phyloP scores from a whole-genome alignment of 2,329 filamentous ascomycete genomes.

The Aquanectria penicillioides region DNA sequence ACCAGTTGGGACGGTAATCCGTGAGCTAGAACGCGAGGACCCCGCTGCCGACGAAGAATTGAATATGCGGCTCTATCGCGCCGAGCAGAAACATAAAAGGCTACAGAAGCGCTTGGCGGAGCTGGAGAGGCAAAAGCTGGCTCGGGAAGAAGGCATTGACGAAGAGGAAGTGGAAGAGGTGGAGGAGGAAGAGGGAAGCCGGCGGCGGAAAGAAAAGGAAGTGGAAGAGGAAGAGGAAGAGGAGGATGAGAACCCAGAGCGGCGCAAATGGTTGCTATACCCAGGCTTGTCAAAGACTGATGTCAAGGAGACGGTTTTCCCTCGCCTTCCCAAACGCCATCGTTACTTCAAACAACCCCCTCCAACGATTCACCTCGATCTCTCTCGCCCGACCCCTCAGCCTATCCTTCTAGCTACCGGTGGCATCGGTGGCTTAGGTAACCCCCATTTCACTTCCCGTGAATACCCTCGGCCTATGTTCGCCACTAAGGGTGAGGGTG shows the following conservation, averaged over 20 bases:
- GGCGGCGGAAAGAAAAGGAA: slow-evolving; percentile 27
- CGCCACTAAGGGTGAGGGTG: slow-evolving; percentile 85
- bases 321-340: slow-evolving; percentile 61
- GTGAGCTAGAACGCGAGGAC: slow-evolving; percentile 83
- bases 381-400: slow-evolving; percentile 79
- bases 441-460: slow-evolving; percentile 89
- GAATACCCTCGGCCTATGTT: slow-evolving; percentile 82
- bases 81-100: slow-evolving; percentile 46
- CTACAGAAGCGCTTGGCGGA: slow-evolving; percentile 48
- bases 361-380: slow-evolving; percentile 77
- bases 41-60: slow-evolving; percentile 74
- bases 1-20: slow-evolving; percentile 89
- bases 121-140: slow-evolving; percentile 39
- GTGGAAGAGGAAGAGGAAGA: slow-evolving; percentile 49
- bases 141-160: slow-evolving; percentile 13
- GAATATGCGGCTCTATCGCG: slow-evolving; percentile 45
- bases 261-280: slow-evolving; percentile 87
- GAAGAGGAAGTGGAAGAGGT: slow-evolving; percentile 31
- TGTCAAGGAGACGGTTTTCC: slow-evolving; percentile 64
- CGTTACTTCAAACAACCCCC: slow-evolving; percentile 73
- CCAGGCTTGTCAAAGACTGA: slow-evolving; percentile 79
- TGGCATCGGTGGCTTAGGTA: slow-evolving; percentile 89
- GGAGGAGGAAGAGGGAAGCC: slow-evolving; percentile 26
- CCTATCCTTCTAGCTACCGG: slow-evolving; percentile 89
- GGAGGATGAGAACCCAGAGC: slow-evolving; percentile 57